Evolutionary conservation across 306 rosid species (phyloP).

Genomic region (Casuarina glauca): DNA sequence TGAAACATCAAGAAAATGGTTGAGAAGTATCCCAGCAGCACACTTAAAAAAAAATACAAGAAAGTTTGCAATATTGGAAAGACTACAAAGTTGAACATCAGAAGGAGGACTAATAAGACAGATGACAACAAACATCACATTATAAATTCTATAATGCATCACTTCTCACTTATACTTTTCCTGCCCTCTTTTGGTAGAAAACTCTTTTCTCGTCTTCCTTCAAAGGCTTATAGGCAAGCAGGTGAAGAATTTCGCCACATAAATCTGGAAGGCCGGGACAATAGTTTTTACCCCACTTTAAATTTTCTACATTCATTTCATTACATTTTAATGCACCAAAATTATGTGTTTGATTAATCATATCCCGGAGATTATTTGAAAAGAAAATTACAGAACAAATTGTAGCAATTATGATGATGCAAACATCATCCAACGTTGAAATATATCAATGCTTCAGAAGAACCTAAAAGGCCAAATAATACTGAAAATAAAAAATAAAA

Average conservation of each 20-base stretch:
- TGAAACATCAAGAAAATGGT: not conserved
- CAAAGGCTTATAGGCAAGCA: not conserved
- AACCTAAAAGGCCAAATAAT: constrained; percentile 3
- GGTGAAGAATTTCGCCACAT: not conserved
- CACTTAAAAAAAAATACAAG: not conserved
- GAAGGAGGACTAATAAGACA: too few species aligned
- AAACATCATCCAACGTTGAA: not conserved
- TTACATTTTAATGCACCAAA: not conserved
- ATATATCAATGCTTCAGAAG: constrained; percentile 1
- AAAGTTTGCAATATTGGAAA: not conserved
- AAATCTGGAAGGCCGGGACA: not conserved
- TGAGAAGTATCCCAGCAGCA: constrained; percentile 1
- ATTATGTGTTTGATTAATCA: constrained; percentile 1
- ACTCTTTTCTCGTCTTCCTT: not conserved
- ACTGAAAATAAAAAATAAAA: constrained; percentile 5
- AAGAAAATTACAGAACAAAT: constrained; percentile 4
- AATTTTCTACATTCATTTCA: not conserved
- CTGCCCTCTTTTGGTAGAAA: not conserved
- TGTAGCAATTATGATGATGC: not conserved
- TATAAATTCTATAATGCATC: not conserved
- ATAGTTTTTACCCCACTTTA: not conserved
- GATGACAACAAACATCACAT: not conserved
- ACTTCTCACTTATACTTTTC: not conserved
- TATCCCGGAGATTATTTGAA: not conserved
- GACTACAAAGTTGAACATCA: not conserved